A percentile compares a stretch with the other conserved stretches of the same genome.
phyloP scores from a whole-genome alignment of 1,284 basidiomycete species.

The Mycosarcoma mackinlayi region DNA sequence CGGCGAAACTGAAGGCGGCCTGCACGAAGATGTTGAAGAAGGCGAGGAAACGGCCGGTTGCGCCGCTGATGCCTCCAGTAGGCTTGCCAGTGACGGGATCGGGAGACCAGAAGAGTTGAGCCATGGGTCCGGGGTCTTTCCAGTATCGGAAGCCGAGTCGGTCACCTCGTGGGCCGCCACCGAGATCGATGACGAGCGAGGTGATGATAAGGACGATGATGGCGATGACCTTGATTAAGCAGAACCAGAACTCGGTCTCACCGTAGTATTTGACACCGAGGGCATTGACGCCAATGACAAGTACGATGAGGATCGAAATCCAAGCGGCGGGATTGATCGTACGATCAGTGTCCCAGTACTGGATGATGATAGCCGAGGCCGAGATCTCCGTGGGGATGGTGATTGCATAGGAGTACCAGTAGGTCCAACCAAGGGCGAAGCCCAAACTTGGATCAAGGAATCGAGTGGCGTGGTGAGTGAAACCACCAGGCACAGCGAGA shows the following conservation, averaged over 20 bases:
- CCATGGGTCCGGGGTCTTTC: constrained; percentile 70
- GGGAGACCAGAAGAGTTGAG: constrained; percentile 51
- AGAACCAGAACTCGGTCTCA: constrained; percentile 71
- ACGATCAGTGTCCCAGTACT: constrained; percentile 54
- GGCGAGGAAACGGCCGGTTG: constrained; percentile 72
- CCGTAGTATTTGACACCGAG: constrained; percentile 77
- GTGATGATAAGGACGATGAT: constrained; percentile 58
- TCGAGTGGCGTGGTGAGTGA: constrained; percentile 81
- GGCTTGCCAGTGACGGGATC: constrained; percentile 43
- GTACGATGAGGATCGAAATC: constrained; percentile 72
- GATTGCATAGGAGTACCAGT: constrained; percentile 70
- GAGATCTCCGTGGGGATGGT: constrained; percentile 82
- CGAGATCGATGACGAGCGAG: constrained; percentile 57
- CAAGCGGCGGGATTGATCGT: constrained; percentile 71
- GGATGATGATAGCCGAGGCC: constrained; percentile 48
- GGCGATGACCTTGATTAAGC: constrained; percentile 48
- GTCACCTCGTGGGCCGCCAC: constrained; percentile 50
- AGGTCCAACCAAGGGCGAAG: constrained; percentile 74
- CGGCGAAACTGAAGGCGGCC: constrained; percentile 84
- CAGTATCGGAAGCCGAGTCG: constrained; percentile 62
- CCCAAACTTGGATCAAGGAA: constrained; percentile 83
- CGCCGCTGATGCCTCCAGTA: constrained; percentile 70
- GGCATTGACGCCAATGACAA: constrained; percentile 56
- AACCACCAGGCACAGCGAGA: constrained; percentile 75
- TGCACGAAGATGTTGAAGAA: constrained; percentile 67